These are phyloP conservation scores for Lanmaoa rubissima DNA, from an alignment of 768 basidiomycete genomes.

Conservation along the genomic window DNA sequence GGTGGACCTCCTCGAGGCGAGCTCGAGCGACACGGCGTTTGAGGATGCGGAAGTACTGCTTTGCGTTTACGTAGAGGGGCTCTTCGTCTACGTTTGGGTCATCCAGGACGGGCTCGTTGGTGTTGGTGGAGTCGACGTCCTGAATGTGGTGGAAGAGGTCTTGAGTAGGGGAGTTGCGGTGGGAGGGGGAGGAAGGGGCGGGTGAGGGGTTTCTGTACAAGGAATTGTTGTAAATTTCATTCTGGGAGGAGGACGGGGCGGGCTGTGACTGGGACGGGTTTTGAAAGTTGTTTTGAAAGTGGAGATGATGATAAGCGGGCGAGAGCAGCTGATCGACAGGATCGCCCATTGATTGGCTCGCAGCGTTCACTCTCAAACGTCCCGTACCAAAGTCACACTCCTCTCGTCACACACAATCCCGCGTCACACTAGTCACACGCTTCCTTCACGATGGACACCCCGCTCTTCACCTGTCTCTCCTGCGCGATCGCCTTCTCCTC, in stretches of 20 bases:
- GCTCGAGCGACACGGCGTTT: slow-evolving; percentile 91
- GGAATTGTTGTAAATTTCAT: slow-evolving; percentile 19
- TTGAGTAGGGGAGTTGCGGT: slow-evolving; percentile 27
- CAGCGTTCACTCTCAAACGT: slow-evolving; percentile 31
- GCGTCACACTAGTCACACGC: slow-evolving; percentile 11
- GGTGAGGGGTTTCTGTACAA: slow-evolving; percentile 33
- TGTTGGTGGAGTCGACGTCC: slow-evolving; percentile 14
- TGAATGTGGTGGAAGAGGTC: slow-evolving; percentile 35
- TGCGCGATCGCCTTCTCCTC: slow-evolving; percentile 85
- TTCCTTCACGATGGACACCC: background rate
- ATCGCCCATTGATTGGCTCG: slow-evolving; percentile 54
- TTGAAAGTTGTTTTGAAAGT: slow-evolving; percentile 33
- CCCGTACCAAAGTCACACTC: slow-evolving; percentile 8
- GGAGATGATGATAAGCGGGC: slow-evolving; percentile 49
- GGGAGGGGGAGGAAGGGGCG: slow-evolving; percentile 29
- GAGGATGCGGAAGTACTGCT: slow-evolving; percentile 98
- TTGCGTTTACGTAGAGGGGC: slow-evolving; percentile 98
- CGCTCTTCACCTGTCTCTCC: slow-evolving; percentile 72
- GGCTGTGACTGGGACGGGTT: slow-evolving; percentile 22
- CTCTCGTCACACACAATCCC: background rate
- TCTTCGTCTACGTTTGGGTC: slow-evolving; percentile 78
- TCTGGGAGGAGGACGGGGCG: slow-evolving; percentile 18
- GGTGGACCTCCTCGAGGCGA: slow-evolving; percentile 89
- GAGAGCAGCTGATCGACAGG: slow-evolving; percentile 63
- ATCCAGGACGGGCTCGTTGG: slow-evolving; percentile 31